A percentile compares a stretch with the other conserved stretches of the same genome.
Conservation (phyloP, 1,284 basidiomycete genomes). For the Athelia psychrophila region DNA sequence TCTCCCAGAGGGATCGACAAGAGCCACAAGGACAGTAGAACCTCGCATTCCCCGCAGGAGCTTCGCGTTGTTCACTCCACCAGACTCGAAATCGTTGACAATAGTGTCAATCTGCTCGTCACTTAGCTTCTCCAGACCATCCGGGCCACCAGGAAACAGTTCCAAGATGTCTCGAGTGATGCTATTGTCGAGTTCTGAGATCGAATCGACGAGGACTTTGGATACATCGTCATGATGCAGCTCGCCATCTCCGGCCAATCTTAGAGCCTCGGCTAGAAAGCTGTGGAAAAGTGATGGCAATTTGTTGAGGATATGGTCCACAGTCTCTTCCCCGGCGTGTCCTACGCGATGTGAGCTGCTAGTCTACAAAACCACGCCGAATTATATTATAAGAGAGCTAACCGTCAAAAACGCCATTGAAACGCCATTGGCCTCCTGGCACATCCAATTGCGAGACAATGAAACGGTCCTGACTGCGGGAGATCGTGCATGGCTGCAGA, state of each 20-base stretch:
- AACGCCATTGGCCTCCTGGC: constrained; percentile 19
- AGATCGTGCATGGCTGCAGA: constrained; percentile 23
- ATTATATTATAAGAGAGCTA: constrained; percentile 5
- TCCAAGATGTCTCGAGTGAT: constrained; percentile 27
- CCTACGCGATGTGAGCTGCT: constrained; percentile 12
- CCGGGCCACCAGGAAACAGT: constrained; percentile 27
- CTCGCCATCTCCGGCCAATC: not conserved
- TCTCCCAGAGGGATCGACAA: constrained; percentile 26
- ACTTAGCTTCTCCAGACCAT: constrained; percentile 20
- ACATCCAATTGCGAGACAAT: constrained; percentile 23
- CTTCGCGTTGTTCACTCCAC: constrained; percentile 24
- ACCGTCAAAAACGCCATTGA: constrained; percentile 30
- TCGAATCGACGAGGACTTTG: constrained; percentile 23
- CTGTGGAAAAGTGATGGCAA: constrained; percentile 14
- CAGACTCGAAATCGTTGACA: constrained; percentile 27
- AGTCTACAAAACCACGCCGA: not conserved
- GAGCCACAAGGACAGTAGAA: constrained; percentile 30
- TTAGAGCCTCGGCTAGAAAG: constrained; percentile 7
- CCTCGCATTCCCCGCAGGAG: constrained; percentile 32
- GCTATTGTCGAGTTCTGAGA: constrained; percentile 32
- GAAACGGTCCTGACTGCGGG: constrained; percentile 26
- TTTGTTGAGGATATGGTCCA: constrained; percentile 15
- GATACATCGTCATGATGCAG: not conserved
- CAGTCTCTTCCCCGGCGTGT: constrained; percentile 25
- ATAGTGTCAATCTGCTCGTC: constrained; percentile 35